Percentiles rank a stretch among this genome's conserved stretches.
These are phyloP conservation scores for Jatropha multifida DNA, from an alignment of 441 rosid species.

Conservation along the genomic window DNA sequence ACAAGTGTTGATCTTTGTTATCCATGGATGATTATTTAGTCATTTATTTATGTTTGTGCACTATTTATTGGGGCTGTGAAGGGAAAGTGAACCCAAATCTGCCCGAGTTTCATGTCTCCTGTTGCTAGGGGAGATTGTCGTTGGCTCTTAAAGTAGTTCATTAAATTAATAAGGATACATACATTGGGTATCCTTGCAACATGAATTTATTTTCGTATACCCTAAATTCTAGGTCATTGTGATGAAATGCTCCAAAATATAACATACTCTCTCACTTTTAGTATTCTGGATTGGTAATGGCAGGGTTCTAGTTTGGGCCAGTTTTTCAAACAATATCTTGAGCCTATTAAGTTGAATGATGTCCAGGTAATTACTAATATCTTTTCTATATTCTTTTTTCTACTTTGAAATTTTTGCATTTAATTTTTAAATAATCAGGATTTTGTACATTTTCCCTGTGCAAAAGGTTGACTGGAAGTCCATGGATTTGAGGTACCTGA, in stretches of 20 bases:
- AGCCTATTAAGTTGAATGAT: constrained; percentile 87
- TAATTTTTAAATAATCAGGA: constrained; percentile 11
- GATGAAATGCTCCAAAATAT: background rate
- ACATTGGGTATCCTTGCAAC: background rate
- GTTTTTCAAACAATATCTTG: constrained; percentile 82
- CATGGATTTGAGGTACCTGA: constrained; percentile 81
- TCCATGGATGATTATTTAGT: background rate
- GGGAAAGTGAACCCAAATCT: background rate
- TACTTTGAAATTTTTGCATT: constrained; percentile 18
- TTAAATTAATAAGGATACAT: background rate
- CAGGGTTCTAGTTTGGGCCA: constrained; percentile 99
- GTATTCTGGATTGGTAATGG: constrained; percentile 19
- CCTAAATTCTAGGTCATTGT: background rate
- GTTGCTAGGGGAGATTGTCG: background rate
- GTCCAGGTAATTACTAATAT: constrained; percentile 51
- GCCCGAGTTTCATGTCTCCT: background rate
- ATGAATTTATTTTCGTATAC: background rate
- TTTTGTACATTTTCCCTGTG: constrained; percentile 23
- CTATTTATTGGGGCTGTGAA: background rate
- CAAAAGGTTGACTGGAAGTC: constrained; percentile 89
- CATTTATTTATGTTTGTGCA: constrained; percentile 1
- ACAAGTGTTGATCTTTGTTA: background rate
- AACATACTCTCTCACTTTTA: background rate
- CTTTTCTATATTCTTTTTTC: constrained; percentile 6
- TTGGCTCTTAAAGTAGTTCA: background rate